These are phyloP conservation scores for Dalechampia spathulata DNA, from an alignment of 441 rosid species.

Conservation along the genomic window DNA sequence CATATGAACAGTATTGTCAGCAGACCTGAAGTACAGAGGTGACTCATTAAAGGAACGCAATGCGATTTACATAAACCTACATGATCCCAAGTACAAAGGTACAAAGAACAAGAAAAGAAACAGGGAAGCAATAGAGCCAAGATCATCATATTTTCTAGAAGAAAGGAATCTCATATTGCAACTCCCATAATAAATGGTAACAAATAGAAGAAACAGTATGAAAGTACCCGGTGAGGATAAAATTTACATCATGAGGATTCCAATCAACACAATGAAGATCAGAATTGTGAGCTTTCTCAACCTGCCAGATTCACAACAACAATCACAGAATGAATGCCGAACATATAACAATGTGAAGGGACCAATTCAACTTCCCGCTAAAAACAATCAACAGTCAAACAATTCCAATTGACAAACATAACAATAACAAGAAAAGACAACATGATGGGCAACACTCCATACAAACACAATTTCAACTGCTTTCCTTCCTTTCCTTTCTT, in stretches of 20 bases:
- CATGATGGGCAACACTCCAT: too few relatives aligned
- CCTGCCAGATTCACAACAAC: constrained; percentile 34
- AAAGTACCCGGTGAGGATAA: constrained; percentile 72
- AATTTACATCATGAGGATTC: constrained; percentile 82
- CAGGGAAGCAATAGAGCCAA: not conserved
- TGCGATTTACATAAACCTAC: not conserved
- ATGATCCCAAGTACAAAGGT: not conserved
- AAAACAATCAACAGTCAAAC: too few relatives aligned
- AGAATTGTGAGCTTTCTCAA: constrained; percentile 80
- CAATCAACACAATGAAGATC: constrained; percentile 95
- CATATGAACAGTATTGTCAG: constrained; percentile 70
- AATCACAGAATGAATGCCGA: not conserved
- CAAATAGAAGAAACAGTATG: not conserved
- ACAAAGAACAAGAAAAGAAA: not conserved
- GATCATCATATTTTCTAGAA: not conserved
- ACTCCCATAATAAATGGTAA: not conserved
- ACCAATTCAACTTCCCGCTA: not conserved
- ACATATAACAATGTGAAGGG: not conserved
- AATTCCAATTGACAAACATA: too few relatives aligned
- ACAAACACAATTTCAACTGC: too few relatives aligned
- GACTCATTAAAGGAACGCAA: not conserved
- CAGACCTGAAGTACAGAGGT: constrained; percentile 45
- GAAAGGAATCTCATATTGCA: not conserved
- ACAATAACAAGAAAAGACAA: too few relatives aligned
- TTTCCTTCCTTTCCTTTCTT: too few relatives aligned